Conservation (phyloP, 1,284 basidiomycete genomes). For the Boletus sp. region DNA sequence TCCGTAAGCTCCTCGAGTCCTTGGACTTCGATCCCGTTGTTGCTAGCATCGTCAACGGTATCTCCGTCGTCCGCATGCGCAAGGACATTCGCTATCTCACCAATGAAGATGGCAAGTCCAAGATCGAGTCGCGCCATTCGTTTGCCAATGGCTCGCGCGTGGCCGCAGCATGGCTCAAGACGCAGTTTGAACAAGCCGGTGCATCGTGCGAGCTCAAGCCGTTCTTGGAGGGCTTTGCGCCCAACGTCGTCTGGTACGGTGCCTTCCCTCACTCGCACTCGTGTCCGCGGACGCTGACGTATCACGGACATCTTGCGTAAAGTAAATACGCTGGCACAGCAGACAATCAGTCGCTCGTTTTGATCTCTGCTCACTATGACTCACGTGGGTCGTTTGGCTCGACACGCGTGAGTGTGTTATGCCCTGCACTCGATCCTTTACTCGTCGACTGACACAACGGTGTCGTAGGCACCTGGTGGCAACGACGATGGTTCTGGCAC, state of each 20-base stretch:
- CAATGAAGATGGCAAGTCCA: conserved; percentile 66
- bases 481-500: conserved; percentile 85
- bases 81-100: conserved; percentile 77
- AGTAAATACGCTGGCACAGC: conserved; percentile 53
- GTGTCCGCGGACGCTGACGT: neutral
- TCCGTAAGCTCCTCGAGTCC: conserved; percentile 45
- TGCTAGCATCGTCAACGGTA: conserved; percentile 58
- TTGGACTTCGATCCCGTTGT: conserved; percentile 59
- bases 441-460: neutral
- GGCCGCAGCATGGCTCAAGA: conserved; percentile 76
- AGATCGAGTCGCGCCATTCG: conserved; percentile 72
- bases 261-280: neutral
- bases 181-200: conserved; percentile 66
- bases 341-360: conserved; percentile 49
- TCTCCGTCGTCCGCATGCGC: conserved; percentile 60
- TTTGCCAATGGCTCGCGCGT: conserved; percentile 65
- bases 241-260: conserved; percentile 77
- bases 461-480: conserved; percentile 40
- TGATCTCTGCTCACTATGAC: conserved; percentile 83
- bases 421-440: neutral
- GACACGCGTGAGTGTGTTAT: conserved; percentile 22
- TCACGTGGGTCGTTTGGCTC: conserved; percentile 82
- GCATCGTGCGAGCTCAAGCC: conserved; percentile 62
- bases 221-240: conserved; percentile 72
- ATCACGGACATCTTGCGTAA: neutral